A percentile compares a stretch with the other conserved stretches of the same genome.
These are phyloP conservation scores for Salix arbutifolia DNA, from an alignment of 345 rosid species.

Conservation along the genomic window DNA sequence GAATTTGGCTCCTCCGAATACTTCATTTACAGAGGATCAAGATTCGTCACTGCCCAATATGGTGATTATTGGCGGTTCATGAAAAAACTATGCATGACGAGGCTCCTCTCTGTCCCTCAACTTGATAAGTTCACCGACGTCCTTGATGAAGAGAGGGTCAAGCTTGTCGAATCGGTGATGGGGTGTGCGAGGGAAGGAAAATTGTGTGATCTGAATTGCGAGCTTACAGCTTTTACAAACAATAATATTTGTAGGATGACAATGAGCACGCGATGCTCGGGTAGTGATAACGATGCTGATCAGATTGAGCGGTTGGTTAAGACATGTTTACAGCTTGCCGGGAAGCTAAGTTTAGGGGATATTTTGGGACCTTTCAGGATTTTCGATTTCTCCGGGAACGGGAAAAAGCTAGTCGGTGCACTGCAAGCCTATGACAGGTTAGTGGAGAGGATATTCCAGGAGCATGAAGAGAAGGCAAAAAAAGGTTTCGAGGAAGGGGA, in stretches of 20 bases:
- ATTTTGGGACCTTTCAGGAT: conserved; percentile 50
- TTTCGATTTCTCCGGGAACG: conserved; percentile 49
- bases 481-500: neutral
- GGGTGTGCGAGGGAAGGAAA: conserved; percentile 34
- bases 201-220: conserved; percentile 28
- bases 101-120: conserved; percentile 54
- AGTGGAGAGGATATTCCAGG: conserved; percentile 44
- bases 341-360: conserved; percentile 47
- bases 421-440: conserved; percentile 41
- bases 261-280: conserved; percentile 38
- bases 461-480: conserved; percentile 40
- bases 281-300: conserved; percentile 15
- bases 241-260: conserved; percentile 41
- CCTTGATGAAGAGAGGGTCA: conserved; percentile 43
- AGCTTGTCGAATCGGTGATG: conserved; percentile 46
- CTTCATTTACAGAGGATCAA: conserved; percentile 46
- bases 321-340: conserved; percentile 43
- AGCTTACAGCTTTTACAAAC: conserved; percentile 31
- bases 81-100: conserved; percentile 68
- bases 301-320: conserved; percentile 27
- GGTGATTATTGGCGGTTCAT: conserved; percentile 57
- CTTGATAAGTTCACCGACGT: conserved; percentile 42
- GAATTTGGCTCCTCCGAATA: conserved; percentile 43
- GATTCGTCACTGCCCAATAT: conserved; percentile 45
- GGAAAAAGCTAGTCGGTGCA: conserved; percentile 42